phyloP scores from a whole-genome alignment of 176 grass and related monocot genomes.

The Saccharum spontaneum region DNA sequence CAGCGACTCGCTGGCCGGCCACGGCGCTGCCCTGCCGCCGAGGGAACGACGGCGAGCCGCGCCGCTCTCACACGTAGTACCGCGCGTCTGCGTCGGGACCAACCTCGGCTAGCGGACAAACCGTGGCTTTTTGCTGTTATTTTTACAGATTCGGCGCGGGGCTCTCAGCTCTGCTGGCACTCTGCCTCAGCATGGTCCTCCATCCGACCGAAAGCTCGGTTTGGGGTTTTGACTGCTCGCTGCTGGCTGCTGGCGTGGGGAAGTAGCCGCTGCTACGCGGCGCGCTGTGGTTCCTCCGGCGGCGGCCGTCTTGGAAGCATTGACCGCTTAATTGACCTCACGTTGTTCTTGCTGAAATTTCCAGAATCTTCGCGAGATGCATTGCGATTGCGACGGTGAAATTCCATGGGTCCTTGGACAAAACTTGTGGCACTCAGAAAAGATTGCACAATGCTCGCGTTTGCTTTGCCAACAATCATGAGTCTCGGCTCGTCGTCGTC shows the following conservation, averaged over 20 bases:
- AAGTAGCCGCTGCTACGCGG: conserved; percentile 12
- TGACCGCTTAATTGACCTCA: neutral
- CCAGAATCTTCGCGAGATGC: neutral
- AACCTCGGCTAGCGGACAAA: conserved; percentile 15
- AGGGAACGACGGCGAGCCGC: conserved; percentile 34
- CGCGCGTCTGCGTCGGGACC: neutral
- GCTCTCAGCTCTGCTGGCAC: neutral
- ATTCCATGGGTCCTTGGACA: neutral
- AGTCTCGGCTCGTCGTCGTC: neutral
- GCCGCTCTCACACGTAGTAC: conserved; percentile 14
- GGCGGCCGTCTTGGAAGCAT: conserved; percentile 28
- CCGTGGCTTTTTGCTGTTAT: conserved; percentile 26
- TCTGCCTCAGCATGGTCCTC: neutral
- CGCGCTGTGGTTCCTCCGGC: conserved; percentile 30
- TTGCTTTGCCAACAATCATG: neutral
- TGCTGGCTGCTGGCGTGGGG: neutral
- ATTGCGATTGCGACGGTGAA: neutral
- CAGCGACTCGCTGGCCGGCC: conserved; percentile 30
- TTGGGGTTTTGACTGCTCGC: neutral
- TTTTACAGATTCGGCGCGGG: neutral
- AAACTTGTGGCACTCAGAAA: neutral
- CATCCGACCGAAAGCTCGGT: conserved; percentile 28
- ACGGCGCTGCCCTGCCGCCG: conserved; percentile 43
- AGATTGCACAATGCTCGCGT: neutral
- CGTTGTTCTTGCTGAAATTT: neutral